phyloP scores from a whole-genome alignment of 2,329 filamentous ascomycete genomes.

The Zymoseptoria pseudotritici region DNA sequence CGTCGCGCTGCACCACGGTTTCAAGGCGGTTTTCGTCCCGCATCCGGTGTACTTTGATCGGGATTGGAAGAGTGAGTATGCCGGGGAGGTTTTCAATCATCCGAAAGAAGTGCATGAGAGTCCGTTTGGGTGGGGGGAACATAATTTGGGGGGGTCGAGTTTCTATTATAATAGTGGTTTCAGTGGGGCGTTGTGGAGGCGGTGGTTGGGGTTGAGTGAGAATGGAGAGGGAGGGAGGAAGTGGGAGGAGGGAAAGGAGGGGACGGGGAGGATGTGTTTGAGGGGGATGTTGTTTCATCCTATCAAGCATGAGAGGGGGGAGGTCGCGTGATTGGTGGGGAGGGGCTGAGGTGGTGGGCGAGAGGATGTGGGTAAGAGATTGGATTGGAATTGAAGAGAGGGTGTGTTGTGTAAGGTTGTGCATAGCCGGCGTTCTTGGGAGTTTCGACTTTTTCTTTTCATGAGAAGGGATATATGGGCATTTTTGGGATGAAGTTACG shows the following conservation, averaged over 20 bases:
- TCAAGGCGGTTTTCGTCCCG: conserved; percentile 71
- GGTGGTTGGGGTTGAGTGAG: conserved; percentile 43
- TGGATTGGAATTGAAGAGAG: too few relatives aligned
- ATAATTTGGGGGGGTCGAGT: conserved; percentile 44
- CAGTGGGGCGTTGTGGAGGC: conserved; percentile 40
- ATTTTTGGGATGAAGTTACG: too few relatives aligned
- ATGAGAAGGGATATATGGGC: too few relatives aligned
- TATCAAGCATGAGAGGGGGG: conserved; percentile 40
- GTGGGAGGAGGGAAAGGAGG: conserved; percentile 27
- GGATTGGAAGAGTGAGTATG: conserved; percentile 51
- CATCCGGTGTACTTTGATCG: conserved; percentile 76
- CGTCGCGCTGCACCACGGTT: conserved; percentile 65
- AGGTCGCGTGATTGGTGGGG: neutral
- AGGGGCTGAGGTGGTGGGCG: conserved; percentile 4
- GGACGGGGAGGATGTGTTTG: conserved; percentile 41
- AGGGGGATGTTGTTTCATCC: conserved; percentile 41
- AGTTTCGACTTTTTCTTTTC: too few relatives aligned
- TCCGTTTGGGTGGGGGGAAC: conserved; percentile 46
- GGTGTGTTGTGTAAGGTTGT: neutral
- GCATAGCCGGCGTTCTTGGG: neutral
- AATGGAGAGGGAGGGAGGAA: conserved; percentile 33
- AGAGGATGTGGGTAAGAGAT: too few relatives aligned
- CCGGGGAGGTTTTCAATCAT: conserved; percentile 44
- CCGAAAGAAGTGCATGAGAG: conserved; percentile 39
- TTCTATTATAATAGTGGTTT: conserved; percentile 48